Conservation (phyloP, 305 asterid species). For the Plantago coronopus region DNA sequence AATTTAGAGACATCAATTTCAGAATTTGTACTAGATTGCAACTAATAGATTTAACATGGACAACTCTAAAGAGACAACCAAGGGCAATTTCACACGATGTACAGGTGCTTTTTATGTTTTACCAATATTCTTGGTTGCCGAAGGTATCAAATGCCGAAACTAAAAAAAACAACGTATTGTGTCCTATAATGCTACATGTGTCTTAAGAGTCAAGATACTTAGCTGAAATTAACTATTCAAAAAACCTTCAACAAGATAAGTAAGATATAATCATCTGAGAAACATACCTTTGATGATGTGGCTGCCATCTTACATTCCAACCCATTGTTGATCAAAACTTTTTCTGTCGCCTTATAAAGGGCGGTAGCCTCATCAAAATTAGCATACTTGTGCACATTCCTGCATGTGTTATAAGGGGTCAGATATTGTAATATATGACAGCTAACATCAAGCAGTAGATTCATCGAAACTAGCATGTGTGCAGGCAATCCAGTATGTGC, state of each 20-base stretch:
- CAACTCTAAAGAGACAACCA: background rate
- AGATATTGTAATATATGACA: background rate
- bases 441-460: background rate
- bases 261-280: background rate
- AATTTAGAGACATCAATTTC: too few relatives aligned
- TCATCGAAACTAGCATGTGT: background rate
- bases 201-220: too few relatives aligned
- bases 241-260: background rate
- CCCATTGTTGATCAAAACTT: slow-evolving; percentile 61
- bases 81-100: too few relatives aligned
- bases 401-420: slow-evolving; percentile 36
- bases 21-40: background rate
- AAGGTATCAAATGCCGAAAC: too few relatives aligned
- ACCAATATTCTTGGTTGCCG: too few relatives aligned
- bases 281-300: slow-evolving; percentile 76
- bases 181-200: too few relatives aligned
- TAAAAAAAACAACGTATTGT: too few relatives aligned
- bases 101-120: too few relatives aligned
- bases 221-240: too few relatives aligned
- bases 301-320: slow-evolving; percentile 96
- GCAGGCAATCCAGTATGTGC: background rate
- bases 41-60: background rate
- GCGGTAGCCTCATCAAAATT: slow-evolving; percentile 56
- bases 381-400: slow-evolving; percentile 59
- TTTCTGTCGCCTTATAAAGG: slow-evolving; percentile 60